Evolutionary conservation across 1,284 basidiomycete genomes (phyloP).

Genomic region (Puccinia polysora): DNA sequence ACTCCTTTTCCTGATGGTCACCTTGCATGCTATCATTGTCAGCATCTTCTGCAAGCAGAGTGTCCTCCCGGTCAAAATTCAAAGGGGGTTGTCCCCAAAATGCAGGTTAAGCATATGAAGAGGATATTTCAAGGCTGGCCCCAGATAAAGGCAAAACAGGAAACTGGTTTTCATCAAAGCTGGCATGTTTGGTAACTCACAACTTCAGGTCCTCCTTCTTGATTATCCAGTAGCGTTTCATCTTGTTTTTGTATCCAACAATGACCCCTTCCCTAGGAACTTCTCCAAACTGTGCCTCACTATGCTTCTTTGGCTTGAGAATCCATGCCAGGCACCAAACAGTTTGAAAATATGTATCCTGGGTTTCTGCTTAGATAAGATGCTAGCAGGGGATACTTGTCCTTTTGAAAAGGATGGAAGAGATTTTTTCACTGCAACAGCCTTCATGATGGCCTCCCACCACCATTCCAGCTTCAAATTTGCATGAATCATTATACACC

Average conservation of each 20-base stretch:
- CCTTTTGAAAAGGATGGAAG: not conserved
- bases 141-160: too few relatives aligned
- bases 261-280: not conserved
- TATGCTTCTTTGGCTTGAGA: not conserved
- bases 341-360: not conserved
- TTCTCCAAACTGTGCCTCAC: not conserved
- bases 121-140: too few relatives aligned
- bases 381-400: not conserved
- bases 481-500: not conserved
- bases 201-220: too few relatives aligned
- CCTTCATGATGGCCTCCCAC: not conserved
- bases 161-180: constrained; percentile 3
- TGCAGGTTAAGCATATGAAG: too few relatives aligned
- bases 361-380: not conserved
- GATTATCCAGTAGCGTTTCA: not conserved
- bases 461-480: not conserved
- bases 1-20: too few relatives aligned
- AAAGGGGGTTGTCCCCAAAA: too few relatives aligned
- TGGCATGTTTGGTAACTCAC: not conserved
- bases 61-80: too few relatives aligned
- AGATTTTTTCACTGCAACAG: not conserved
- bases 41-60: too few relatives aligned
- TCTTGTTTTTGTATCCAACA: constrained; percentile 8
- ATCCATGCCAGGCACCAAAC: not conserved
- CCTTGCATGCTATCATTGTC: too few relatives aligned